These are phyloP conservation scores for Gossypium herbaceum DNA, from an alignment of 345 rosid species.

Conservation along the genomic window DNA sequence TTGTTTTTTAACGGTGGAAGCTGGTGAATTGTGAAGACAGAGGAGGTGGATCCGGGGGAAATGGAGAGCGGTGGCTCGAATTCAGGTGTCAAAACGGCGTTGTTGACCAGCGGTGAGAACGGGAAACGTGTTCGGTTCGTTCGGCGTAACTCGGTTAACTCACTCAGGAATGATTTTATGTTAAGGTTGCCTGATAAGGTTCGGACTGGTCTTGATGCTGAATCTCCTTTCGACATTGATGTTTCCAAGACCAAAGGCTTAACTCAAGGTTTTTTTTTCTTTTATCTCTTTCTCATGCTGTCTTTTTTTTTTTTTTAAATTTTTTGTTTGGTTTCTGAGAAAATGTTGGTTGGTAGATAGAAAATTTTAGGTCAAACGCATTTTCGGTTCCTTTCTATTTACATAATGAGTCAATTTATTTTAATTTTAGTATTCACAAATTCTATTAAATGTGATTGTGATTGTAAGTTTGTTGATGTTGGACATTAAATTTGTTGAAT, in stretches of 20 bases:
- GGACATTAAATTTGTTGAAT: too few relatives aligned
- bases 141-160: conserved; percentile 34
- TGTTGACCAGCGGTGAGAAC: conserved; percentile 19
- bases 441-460: too few relatives aligned
- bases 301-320: not conserved
- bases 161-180: conserved; percentile 48
- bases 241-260: conserved; percentile 46
- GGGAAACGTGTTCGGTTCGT: conserved; percentile 20
- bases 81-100: conserved; percentile 25
- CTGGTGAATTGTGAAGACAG: not conserved
- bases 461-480: too few relatives aligned
- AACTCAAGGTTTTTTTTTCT: conserved; percentile 37
- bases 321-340: conserved; percentile 20
- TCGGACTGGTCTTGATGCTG: conserved; percentile 45
- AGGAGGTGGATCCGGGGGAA: not conserved
- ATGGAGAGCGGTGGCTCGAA: conserved; percentile 20
- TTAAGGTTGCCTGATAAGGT: conserved; percentile 60
- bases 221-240: conserved; percentile 48
- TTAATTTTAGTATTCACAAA: too few relatives aligned
- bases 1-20: not conserved
- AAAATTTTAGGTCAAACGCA: not conserved
- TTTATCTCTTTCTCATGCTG: not conserved
- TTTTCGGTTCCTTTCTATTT: too few relatives aligned
- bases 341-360: not conserved
- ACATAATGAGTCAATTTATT: too few relatives aligned